A percentile compares a stretch with the other conserved stretches of the same genome.
Conservation (phyloP, 2,329 filamentous ascomycete species). For the Xylariaceae sp. region DNA sequence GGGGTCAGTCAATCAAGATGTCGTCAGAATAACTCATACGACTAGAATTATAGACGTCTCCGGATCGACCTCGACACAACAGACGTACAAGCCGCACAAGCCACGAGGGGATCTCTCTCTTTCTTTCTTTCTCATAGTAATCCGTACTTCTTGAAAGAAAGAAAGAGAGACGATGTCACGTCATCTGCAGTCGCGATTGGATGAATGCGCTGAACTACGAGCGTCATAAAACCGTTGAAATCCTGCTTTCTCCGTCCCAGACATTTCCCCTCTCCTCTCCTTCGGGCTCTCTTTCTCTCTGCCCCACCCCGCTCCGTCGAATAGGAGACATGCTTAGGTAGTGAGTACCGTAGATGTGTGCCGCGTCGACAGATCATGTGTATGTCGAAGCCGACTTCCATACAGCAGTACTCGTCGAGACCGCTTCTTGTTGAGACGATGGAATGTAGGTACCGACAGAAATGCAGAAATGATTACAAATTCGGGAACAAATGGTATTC, state of each 20-base stretch:
- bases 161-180: not conserved
- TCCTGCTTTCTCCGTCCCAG: not conserved
- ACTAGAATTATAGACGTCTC: not conserved
- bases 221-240: not conserved
- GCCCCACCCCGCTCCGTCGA: not conserved
- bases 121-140: too few species aligned
- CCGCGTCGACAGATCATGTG: too few species aligned
- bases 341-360: not conserved
- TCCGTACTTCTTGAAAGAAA: too few species aligned
- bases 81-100: not conserved
- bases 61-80: too few species aligned
- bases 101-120: not conserved
- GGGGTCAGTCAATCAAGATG: too few species aligned
- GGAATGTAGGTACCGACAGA: too few species aligned
- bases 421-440: too few species aligned
- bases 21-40: too few species aligned
- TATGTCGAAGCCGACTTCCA: too few species aligned
- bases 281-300: not conserved
- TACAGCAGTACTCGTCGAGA: too few species aligned
- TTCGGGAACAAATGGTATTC: too few species aligned
- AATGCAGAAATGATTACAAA: too few species aligned
- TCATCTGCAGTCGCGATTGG: not conserved
- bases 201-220: not conserved
- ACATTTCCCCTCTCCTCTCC: not conserved
- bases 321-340: not conserved